A percentile compares a stretch with the other conserved stretches of the same genome.
Conservation (phyloP, 352 stramenopile species). For the Thraustotheca clavata region DNA sequence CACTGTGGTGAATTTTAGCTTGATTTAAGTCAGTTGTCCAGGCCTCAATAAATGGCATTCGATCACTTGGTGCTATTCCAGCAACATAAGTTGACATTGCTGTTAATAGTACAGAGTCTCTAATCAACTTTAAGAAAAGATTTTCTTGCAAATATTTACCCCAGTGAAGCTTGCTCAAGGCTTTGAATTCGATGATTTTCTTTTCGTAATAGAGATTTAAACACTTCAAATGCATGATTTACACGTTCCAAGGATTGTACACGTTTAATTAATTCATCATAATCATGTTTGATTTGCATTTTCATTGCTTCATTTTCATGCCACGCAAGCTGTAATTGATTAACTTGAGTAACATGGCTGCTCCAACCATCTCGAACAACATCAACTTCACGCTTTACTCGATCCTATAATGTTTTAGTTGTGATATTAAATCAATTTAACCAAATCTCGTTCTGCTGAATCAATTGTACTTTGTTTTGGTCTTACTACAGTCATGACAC, state of each 20-base stretch:
- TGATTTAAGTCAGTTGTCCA: slow-evolving; percentile 30
- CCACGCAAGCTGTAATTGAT: slow-evolving; percentile 36
- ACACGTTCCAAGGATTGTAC: not conserved
- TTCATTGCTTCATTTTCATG: slow-evolving; percentile 37
- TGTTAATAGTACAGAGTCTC: slow-evolving; percentile 6
- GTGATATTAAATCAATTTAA: slow-evolving; percentile 40
- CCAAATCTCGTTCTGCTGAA: slow-evolving; percentile 33
- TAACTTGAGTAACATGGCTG: slow-evolving; percentile 29
- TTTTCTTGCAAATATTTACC: not conserved
- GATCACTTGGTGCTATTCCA: not conserved
- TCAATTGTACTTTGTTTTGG: slow-evolving; percentile 43
- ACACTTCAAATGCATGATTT: slow-evolving; percentile 10
- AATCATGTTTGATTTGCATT: slow-evolving; percentile 24
- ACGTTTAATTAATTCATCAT: not conserved
- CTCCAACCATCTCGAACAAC: slow-evolving; percentile 18
- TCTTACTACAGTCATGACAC: slow-evolving; percentile 49
- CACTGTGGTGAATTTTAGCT: slow-evolving; percentile 15
- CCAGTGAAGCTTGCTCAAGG: not conserved
- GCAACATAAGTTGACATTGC: slow-evolving; percentile 6
- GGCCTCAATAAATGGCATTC: slow-evolving; percentile 19
- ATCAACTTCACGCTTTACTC: slow-evolving; percentile 21
- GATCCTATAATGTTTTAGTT: slow-evolving; percentile 37
- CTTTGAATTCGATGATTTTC: not conserved
- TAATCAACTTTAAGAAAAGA: not conserved
- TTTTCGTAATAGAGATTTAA: slow-evolving; percentile 11